Conservation (phyloP, 1,284 basidiomycete genomes). For the Fomes fomentarius region DNA sequence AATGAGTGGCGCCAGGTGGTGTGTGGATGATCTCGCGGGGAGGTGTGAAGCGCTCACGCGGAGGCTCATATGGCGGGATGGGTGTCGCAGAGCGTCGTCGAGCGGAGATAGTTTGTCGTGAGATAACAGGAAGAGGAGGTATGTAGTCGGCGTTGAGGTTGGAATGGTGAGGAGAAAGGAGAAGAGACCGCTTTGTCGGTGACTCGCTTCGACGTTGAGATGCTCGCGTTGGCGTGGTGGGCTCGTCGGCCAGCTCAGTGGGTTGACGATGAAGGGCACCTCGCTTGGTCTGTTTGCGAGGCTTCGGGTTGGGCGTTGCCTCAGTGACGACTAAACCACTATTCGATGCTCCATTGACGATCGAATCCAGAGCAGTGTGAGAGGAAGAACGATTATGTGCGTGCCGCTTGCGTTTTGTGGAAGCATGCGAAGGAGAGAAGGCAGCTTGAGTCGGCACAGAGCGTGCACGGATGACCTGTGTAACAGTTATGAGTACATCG, state of each 20-base stretch:
- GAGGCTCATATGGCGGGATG: constrained; percentile 64
- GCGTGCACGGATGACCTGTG: constrained; percentile 24
- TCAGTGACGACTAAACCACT: constrained; percentile 32
- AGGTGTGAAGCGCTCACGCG: constrained; percentile 66
- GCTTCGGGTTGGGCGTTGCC: constrained; percentile 60
- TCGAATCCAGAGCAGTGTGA: constrained; percentile 14
- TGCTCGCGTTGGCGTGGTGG: constrained; percentile 29
- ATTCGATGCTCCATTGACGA: constrained; percentile 12
- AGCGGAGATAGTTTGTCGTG: constrained; percentile 26
- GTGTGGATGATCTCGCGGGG: constrained; percentile 61
- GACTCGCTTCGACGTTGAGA: constrained; percentile 34
- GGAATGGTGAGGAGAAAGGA: constrained; percentile 47
- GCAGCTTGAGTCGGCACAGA: constrained; percentile 25
- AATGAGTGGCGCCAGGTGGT: constrained; percentile 30
- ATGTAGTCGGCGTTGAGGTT: constrained; percentile 58
- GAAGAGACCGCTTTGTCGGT: constrained; percentile 34
- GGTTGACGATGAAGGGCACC: constrained; percentile 36
- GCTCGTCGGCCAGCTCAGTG: constrained; percentile 18
- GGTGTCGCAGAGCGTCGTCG: constrained; percentile 47
- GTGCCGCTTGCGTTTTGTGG: constrained; percentile 44
- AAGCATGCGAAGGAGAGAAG: too few relatives aligned
- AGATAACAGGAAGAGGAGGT: constrained; percentile 35
- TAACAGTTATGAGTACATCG: too few relatives aligned
- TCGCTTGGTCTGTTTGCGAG: constrained; percentile 54
- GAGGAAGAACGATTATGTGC: constrained; percentile 17